Base-by-base conservation (phyloP, 192 early-diverging fungal species). In the Podila epigama region DNA sequence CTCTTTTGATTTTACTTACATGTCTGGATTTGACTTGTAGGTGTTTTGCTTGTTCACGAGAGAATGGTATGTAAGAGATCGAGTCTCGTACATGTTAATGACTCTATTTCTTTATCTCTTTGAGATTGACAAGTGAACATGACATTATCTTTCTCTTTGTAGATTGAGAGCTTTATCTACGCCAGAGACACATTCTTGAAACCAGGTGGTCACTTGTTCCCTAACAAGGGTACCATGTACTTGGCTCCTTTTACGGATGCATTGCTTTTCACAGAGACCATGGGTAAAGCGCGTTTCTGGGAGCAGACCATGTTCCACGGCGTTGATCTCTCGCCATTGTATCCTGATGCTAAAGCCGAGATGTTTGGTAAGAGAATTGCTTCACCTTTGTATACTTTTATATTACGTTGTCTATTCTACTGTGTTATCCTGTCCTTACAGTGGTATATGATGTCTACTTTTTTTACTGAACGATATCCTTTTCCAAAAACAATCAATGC, bases 41-140 rank as follows among this genome's bases (percentile, higher is more conserved):
- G 96, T 42, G 97, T 99, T 25, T 82, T 99, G 34, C 86, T 99
- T 59, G 91, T 99, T 53, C 97, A 99, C 63, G 97, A 99, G 79
- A 89, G 97, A 35, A 99, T 99, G 97, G 85, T 92, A 64, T 63
- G 85, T 51, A 53, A 20, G 44, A 25, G 44, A 48, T 22, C 11
- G 44, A 48, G 44, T 18, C 44, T 16, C 5, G 2, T 7, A 48
- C n/a, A 34, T 11, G 8, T 32, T 29, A 32, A 50, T n/a, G 60
- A 50, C 5, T 40, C 56, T 36, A 41, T 63, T 22, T 9, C 18
- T 15, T 63, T 22, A 25, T n/a, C 5, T 39, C 3, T 22, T 28
- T 61, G 12, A 40, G 39, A 56, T 52, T 15, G 51, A 52, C 51
- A 15, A 54, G n/a, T 50, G 2, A n/a, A 36, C 25, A 25, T 69